These are phyloP conservation scores for Amanita jacksonii DNA, from an alignment of 768 basidiomycete genomes.

Conservation along the genomic window DNA sequence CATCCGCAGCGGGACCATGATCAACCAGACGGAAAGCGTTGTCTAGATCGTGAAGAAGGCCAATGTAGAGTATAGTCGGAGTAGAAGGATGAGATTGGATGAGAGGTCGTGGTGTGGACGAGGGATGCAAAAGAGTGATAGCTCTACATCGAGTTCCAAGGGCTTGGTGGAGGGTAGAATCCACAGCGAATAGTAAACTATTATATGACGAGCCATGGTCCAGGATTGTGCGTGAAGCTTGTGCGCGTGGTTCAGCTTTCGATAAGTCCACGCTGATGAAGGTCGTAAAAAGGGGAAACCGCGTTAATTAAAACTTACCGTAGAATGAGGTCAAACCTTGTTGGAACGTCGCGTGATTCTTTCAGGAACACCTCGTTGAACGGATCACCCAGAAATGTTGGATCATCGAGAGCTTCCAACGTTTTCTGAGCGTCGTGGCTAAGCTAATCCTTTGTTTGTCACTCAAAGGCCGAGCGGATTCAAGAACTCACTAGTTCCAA, in stretches of 20 bases:
- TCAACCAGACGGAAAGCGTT: slow-evolving; percentile 84
- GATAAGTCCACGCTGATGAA: slow-evolving; percentile 45
- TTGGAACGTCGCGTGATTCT: slow-evolving; percentile 52
- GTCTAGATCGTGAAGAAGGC: slow-evolving; percentile 62
- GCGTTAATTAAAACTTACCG: slow-evolving; percentile 31
- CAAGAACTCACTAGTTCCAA: slow-evolving; percentile 56
- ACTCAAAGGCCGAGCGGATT: neutral
- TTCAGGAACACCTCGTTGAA: slow-evolving; percentile 68
- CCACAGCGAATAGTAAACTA: slow-evolving; percentile 45
- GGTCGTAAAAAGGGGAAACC: neutral
- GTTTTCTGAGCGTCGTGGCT: slow-evolving; percentile 68
- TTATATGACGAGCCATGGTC: slow-evolving; percentile 55
- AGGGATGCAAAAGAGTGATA: slow-evolving; percentile 48
- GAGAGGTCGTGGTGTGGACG: slow-evolving; percentile 33
- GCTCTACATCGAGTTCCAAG: slow-evolving; percentile 67
- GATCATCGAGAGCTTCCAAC: slow-evolving; percentile 49
- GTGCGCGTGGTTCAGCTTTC: slow-evolving; percentile 31
- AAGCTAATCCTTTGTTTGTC: slow-evolving; percentile 34
- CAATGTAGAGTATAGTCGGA: slow-evolving; percentile 50
- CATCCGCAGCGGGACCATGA: slow-evolving; percentile 76
- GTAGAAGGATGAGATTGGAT: slow-evolving; percentile 48
- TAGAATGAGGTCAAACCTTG: slow-evolving; percentile 67
- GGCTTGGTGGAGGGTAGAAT: slow-evolving; percentile 45
- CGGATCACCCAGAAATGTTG: slow-evolving; percentile 40
- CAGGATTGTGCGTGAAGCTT: slow-evolving; percentile 34